phyloP scores from a whole-genome alignment of 306 rosid species.

The Prunus salicina region DNA sequence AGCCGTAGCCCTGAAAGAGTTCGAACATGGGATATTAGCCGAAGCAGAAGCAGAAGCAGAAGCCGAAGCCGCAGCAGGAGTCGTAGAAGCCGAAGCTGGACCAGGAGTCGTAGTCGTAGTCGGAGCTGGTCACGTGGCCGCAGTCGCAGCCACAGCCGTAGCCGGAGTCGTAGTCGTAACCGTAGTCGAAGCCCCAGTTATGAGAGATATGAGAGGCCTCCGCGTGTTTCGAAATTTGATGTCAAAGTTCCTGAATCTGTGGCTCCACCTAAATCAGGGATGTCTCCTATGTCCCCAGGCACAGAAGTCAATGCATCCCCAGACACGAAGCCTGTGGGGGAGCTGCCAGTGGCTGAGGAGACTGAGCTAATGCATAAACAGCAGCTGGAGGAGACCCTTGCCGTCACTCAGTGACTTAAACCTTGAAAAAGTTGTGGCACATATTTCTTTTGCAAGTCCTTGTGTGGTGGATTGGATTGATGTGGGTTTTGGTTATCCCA shows the following conservation, averaged over 20 bases:
- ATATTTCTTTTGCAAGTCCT: background rate
- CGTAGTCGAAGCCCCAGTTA: constrained; percentile 39
- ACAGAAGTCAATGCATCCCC: constrained; percentile 28
- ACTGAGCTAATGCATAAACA: constrained; percentile 26
- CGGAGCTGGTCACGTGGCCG: constrained; percentile 36
- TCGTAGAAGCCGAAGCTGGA: constrained; percentile 53
- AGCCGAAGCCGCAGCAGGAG: constrained; percentile 47
- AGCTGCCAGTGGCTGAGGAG: constrained; percentile 27
- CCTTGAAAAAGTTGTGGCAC: background rate
- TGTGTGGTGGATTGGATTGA: background rate
- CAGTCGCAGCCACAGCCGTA: constrained; percentile 38
- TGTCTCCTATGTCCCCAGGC: constrained; percentile 31
- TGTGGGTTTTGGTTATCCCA: background rate
- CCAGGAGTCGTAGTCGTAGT: constrained; percentile 60
- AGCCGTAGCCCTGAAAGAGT: constrained; percentile 95
- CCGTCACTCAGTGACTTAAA: constrained; percentile 30
- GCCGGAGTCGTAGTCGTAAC: constrained; percentile 40
- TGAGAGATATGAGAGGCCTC: constrained; percentile 44
- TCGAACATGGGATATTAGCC: constrained; percentile 75
- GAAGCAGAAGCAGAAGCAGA: constrained; percentile 36
- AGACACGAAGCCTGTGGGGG: constrained; percentile 32
- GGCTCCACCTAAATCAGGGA: constrained; percentile 37
- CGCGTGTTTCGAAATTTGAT: constrained; percentile 35
- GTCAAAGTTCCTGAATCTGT: constrained; percentile 29
- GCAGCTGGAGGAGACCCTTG: constrained; percentile 29